Percentiles rank a stretch among this genome's conserved stretches.
Conservation (phyloP, 768 basidiomycete genomes). For the Pisolithus tinctorius region DNA sequence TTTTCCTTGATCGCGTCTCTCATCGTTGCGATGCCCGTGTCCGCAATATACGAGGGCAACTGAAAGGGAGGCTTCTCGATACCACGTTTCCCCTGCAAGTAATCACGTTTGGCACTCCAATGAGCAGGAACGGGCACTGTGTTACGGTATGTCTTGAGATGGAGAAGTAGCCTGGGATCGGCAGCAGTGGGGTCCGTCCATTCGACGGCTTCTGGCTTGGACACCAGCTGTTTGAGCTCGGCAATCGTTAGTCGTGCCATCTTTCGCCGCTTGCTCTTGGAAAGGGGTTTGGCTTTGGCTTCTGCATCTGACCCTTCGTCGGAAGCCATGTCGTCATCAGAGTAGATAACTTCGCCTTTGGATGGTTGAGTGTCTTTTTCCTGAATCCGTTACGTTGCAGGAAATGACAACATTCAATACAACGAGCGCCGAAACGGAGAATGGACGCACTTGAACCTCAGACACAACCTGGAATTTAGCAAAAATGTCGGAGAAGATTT, state of each 20-base stretch:
- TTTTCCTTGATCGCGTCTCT: constrained; percentile 98
- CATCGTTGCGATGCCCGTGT: constrained; percentile 99
- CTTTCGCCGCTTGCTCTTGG: constrained; percentile 93
- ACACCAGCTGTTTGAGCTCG: constrained; percentile 93
- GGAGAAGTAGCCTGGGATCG: constrained; percentile 88
- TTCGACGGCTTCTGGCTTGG: constrained; percentile 96
- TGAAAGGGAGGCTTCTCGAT: constrained; percentile 99
- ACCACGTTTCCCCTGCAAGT: constrained; percentile 96
- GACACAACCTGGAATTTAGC: constrained; percentile 80
- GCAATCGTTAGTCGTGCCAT: constrained; percentile 86
- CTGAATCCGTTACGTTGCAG: constrained; percentile 16
- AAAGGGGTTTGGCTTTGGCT: constrained; percentile 77
- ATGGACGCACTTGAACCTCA: constrained; percentile 53
- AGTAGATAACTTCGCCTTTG: constrained; percentile 95
- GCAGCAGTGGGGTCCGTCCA: constrained; percentile 97
- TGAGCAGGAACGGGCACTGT: constrained; percentile 92
- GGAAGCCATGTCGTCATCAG: constrained; percentile 94
- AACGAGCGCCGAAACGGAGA: too few species aligned
- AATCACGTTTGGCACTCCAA: constrained; percentile 97
- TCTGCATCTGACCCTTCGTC: constrained; percentile 50
- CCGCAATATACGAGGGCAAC: constrained; percentile 92
- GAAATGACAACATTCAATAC: not conserved
- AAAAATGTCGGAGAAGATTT: constrained; percentile 91
- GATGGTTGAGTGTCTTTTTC: constrained; percentile 41
- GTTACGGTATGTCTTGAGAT: constrained; percentile 92